A percentile compares a stretch with the other conserved stretches of the same genome.
Conservation (phyloP, 2,329 filamentous ascomycete genomes). For the Xylaria digitata region DNA sequence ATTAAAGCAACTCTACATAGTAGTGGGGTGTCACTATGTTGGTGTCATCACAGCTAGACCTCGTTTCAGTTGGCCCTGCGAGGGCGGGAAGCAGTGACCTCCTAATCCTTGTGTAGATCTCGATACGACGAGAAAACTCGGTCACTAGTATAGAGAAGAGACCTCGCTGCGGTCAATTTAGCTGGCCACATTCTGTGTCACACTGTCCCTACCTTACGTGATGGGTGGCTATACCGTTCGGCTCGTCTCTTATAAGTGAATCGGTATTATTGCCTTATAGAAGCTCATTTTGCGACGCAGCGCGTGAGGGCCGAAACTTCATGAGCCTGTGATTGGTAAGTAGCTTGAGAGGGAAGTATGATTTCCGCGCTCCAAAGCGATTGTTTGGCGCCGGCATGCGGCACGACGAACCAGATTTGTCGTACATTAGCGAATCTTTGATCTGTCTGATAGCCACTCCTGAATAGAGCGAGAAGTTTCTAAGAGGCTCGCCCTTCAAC, state of each 20-base stretch:
- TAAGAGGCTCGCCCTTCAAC: constrained; percentile 1
- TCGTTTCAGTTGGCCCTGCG: constrained; percentile 32
- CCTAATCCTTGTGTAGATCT: constrained; percentile 30
- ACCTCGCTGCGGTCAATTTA: not conserved
- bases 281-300: constrained; percentile 3
- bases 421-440: constrained; percentile 16
- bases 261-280: not conserved
- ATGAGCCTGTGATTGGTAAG: constrained; percentile 14
- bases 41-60: constrained; percentile 22
- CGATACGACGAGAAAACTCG: constrained; percentile 7
- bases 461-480: not conserved
- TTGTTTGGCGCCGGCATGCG: not conserved
- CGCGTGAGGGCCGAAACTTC: constrained; percentile 6
- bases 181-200: constrained; percentile 13
- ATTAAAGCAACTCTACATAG: not conserved
- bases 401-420: constrained; percentile 10
- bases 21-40: constrained; percentile 11
- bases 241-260: constrained; percentile 2
- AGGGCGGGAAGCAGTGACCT: constrained; percentile 25
- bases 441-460: constrained; percentile 16
- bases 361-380: not conserved
- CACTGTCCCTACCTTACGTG: constrained; percentile 3
- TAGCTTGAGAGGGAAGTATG: not conserved
- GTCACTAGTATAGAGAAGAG: not conserved
- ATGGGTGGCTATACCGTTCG: not conserved